phyloP scores from a whole-genome alignment of 805 yeast species.

The Saturnispora sekii region DNA sequence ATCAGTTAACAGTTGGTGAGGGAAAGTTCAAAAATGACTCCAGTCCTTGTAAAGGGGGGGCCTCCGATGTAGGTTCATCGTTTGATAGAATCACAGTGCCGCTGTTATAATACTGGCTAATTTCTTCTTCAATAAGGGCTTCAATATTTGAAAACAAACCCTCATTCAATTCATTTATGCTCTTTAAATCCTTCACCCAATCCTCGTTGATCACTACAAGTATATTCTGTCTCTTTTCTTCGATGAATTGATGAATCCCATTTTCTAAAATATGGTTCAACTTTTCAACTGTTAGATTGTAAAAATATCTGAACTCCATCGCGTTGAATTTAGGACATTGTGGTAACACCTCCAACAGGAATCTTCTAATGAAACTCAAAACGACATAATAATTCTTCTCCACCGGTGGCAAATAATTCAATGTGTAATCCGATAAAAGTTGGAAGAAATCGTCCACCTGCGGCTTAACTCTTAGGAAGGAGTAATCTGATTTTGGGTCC shows the following conservation, averaged over 20 bases:
- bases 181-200: slow-evolving; percentile 23
- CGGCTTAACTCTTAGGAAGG: slow-evolving; percentile 64
- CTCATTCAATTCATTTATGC: slow-evolving; percentile 25
- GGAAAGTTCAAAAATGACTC: slow-evolving; percentile 24
- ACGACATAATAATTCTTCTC: slow-evolving; percentile 45
- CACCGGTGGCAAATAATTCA: slow-evolving; percentile 63
- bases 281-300: slow-evolving; percentile 26
- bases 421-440: slow-evolving; percentile 64
- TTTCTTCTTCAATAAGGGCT: slow-evolving; percentile 20
- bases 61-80: slow-evolving; percentile 1
- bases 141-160: slow-evolving; percentile 20
- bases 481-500: slow-evolving; percentile 63
- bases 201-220: slow-evolving; percentile 24
- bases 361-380: slow-evolving; percentile 50
- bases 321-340: slow-evolving; percentile 59
- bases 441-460: slow-evolving; percentile 57
- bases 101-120: slow-evolving; percentile 19
- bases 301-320: slow-evolving; percentile 41
- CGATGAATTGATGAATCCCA: slow-evolving; percentile 19
- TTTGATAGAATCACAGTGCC: slow-evolving; percentile 14
- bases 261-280: slow-evolving; percentile 24
- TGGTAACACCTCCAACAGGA: slow-evolving; percentile 48
- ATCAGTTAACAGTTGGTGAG: slow-evolving; percentile 22
- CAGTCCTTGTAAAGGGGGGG: slow-evolving; percentile 19
- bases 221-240: slow-evolving; percentile 26